Evolutionary conservation across 371 early-diverging fungal species (phyloP).

Genomic region (Mortierella polycephala): DNA sequence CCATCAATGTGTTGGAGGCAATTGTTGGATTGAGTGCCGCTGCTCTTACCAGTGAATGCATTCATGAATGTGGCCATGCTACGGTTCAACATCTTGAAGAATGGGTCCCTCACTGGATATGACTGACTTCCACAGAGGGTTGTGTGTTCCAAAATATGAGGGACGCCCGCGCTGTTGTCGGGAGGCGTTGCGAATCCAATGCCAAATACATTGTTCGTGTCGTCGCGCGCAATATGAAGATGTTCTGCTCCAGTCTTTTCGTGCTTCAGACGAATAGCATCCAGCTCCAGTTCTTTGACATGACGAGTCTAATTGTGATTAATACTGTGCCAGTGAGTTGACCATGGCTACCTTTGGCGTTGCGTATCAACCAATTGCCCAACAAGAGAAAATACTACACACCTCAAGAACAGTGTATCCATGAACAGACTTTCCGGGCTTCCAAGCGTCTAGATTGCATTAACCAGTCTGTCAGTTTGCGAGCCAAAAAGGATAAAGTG

Average conservation of each 20-base stretch:
- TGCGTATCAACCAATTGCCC: no score
- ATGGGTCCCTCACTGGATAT: slow-evolving; percentile 96
- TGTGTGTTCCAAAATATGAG: slow-evolving; percentile 97
- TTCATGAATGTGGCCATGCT: slow-evolving; percentile 97
- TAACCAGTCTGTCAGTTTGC: neutral
- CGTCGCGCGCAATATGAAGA: slow-evolving; percentile 88
- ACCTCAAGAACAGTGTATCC: slow-evolving; percentile 54
- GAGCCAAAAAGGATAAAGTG: neutral
- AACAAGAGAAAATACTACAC: neutral
- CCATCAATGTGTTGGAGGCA: no score
- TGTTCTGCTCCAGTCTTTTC: slow-evolving; percentile 87
- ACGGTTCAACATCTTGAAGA: slow-evolving; percentile 98
- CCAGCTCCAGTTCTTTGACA: slow-evolving; percentile 72
- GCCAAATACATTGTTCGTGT: slow-evolving; percentile 91
- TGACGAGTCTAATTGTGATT: slow-evolving; percentile 31
- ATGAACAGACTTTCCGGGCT: slow-evolving; percentile 46
- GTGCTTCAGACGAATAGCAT: slow-evolving; percentile 76
- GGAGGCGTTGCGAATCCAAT: slow-evolving; percentile 93
- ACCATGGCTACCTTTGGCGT: neutral
- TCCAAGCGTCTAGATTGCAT: slow-evolving; percentile 31
- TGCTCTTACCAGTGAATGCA: slow-evolving; percentile 83
- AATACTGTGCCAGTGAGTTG: neutral
- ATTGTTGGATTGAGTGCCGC: no score
- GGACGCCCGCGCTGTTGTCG: slow-evolving; percentile 85
- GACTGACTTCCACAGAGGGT: slow-evolving; percentile 89